A percentile compares a stretch with the other conserved stretches of the same genome.
These are phyloP conservation scores for Fistulifera solaris DNA, from an alignment of 108 stramenopile genomes.

Conservation along the genomic window DNA sequence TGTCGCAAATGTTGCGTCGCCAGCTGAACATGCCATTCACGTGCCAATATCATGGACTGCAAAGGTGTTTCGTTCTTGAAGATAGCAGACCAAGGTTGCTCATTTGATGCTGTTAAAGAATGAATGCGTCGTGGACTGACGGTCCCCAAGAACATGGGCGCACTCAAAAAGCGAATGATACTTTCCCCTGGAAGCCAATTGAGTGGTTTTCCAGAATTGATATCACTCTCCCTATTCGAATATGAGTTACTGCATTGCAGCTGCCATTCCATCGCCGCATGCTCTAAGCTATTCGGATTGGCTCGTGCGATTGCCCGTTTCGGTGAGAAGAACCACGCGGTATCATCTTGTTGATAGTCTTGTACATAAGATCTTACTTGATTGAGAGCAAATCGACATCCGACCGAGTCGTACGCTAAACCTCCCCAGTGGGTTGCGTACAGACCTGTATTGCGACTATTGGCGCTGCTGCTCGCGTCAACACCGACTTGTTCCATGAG, in stretches of 20 bases:
- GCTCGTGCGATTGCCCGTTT: background rate
- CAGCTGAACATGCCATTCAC: conserved; percentile 42
- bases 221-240: background rate
- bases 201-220: background rate
- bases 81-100: background rate
- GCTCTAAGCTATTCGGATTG: conserved; percentile 22
- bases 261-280: conserved; percentile 25
- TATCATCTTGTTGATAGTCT: conserved; percentile 24
- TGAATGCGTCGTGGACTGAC: conserved; percentile 29
- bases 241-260: conserved; percentile 8
- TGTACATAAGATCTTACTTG: conserved; percentile 10
- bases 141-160: conserved; percentile 35
- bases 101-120: conserved; percentile 6
- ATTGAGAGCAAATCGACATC: conserved; percentile 8
- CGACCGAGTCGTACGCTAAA: conserved; percentile 12
- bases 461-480: too few relatives aligned
- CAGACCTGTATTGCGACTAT: conserved; percentile 34
- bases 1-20: conserved; percentile 18
- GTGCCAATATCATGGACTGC: conserved; percentile 19
- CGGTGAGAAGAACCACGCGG: conserved; percentile 3
- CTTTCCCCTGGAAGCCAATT: conserved; percentile 40
- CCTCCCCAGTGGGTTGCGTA: conserved; percentile 47
- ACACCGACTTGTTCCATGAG: too few relatives aligned
- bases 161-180: conserved; percentile 29
- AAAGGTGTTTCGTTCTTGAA: conserved; percentile 8